Percentiles rank a stretch among this genome's conserved stretches.
Evolutionary conservation across 495 filamentous ascomycete species (phyloP).

Genomic region (Cryomyces antarcticus): DNA sequence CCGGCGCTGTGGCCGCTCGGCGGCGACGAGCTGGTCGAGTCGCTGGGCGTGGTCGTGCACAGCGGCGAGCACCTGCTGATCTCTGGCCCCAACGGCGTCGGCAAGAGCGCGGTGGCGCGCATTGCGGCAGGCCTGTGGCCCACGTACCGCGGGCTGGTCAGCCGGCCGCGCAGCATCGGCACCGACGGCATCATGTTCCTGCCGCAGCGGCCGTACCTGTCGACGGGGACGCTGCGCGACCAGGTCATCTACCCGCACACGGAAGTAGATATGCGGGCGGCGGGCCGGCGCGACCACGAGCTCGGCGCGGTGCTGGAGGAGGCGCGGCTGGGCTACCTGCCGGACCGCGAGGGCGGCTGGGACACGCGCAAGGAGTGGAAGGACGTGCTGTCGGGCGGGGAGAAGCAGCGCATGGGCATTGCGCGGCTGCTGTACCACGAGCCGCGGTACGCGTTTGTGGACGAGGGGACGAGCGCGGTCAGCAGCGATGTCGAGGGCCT

Average conservation of each 20-base stretch:
- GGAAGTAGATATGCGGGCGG: slow-evolving; percentile 79
- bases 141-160: slow-evolving; percentile 79
- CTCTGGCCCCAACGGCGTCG: slow-evolving; percentile 85
- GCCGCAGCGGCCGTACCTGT: slow-evolving; percentile 83
- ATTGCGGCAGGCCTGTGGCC: slow-evolving; percentile 92
- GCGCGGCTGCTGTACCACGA: slow-evolving; percentile 87
- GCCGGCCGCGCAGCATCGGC: slow-evolving; percentile 58
- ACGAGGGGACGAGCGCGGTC: slow-evolving; percentile 89
- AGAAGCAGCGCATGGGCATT: slow-evolving; percentile 89
- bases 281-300: slow-evolving; percentile 49
- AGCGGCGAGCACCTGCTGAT: slow-evolving; percentile 86
- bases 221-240: slow-evolving; percentile 84
- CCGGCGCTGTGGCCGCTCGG: slow-evolving; percentile 66
- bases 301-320: slow-evolving; percentile 60
- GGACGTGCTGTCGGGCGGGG: slow-evolving; percentile 88
- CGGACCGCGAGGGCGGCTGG: slow-evolving; percentile 87
- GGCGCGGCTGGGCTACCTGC: slow-evolving; percentile 72
- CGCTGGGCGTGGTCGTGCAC: slow-evolving; percentile 67
- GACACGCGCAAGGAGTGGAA: slow-evolving; percentile 96
- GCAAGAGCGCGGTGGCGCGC: slow-evolving; percentile 77
- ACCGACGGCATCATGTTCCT: slow-evolving; percentile 95
- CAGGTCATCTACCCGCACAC: slow-evolving; percentile 97
- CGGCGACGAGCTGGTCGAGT: slow-evolving; percentile 79
- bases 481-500: slow-evolving; percentile 86
- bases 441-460: slow-evolving; percentile 79